Evolutionary conservation across 208 protist genomes (phyloP).

Genomic region (Wallacemonas rigidus): DNA sequence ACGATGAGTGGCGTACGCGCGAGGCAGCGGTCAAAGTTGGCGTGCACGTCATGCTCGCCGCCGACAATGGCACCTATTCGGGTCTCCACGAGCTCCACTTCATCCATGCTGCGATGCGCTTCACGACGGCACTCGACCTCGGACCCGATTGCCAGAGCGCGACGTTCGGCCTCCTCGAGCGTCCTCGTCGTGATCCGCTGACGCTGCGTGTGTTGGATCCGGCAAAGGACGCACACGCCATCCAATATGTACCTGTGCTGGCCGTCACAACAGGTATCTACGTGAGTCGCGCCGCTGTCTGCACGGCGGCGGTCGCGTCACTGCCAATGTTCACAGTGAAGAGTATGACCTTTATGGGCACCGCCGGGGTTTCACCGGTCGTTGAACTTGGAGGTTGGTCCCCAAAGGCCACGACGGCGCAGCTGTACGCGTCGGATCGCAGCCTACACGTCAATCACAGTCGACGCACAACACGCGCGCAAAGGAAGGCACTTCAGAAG

Average conservation of each 20-base stretch:
- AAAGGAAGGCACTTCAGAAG: no score
- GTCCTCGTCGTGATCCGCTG: conserved; percentile 37
- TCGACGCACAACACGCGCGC: no score
- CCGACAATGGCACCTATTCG: conserved; percentile 59
- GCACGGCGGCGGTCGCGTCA: conserved; percentile 47
- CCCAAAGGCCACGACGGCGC: conserved; percentile 17
- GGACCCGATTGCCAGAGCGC: conserved; percentile 42
- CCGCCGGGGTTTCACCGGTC: conserved; percentile 57
- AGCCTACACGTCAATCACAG: not conserved
- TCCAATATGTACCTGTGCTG: conserved; percentile 40
- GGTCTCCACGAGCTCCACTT: conserved; percentile 57
- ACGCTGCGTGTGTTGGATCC: conserved; percentile 21
- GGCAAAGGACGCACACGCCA: conserved; percentile 16
- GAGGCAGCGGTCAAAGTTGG: conserved; percentile 9
- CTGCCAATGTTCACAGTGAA: conserved; percentile 42
- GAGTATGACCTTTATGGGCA: conserved; percentile 54
- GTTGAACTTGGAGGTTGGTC: conserved; percentile 50
- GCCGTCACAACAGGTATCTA: conserved; percentile 58
- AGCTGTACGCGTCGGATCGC: not conserved
- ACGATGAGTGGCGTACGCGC: not conserved
- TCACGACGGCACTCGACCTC: conserved; percentile 29
- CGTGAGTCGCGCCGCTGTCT: conserved; percentile 34
- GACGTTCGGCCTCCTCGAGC: conserved; percentile 47
- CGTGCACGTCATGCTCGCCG: conserved; percentile 55
- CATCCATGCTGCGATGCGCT: conserved; percentile 47